A percentile compares a stretch with the other conserved stretches of the same genome.
phyloP scores from a whole-genome alignment of 2,329 filamentous ascomycete species.

The Clathrospora elynae region DNA sequence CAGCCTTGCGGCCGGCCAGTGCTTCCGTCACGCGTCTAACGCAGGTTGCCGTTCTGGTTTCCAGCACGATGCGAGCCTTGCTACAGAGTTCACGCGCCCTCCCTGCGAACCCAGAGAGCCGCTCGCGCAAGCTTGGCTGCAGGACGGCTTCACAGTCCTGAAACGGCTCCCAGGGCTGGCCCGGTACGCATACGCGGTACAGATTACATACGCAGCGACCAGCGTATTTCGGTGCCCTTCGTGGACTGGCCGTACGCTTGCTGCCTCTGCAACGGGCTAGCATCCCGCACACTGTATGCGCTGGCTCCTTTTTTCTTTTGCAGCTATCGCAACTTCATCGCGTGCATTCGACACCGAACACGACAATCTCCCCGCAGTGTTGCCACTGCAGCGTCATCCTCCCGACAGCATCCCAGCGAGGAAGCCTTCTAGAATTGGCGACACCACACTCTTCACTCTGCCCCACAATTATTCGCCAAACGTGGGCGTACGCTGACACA shows the following conservation, averaged over 20 bases:
- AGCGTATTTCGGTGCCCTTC: constrained; percentile 1
- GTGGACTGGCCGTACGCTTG: constrained; percentile 2
- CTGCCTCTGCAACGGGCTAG: constrained; percentile 2
- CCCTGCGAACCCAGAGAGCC: constrained; percentile 19
- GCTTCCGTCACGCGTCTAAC: not conserved
- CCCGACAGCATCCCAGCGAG: constrained; percentile 13
- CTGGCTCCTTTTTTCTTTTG: constrained; percentile 5
- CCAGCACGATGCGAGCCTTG: too few species aligned
- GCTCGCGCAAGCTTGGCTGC: constrained; percentile 22
- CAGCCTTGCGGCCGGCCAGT: constrained; percentile 6
- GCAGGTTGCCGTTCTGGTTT: constrained; percentile 1
- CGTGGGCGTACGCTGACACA: too few species aligned
- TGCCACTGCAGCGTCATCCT: constrained; percentile 23
- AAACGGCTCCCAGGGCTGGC: constrained; percentile 20
- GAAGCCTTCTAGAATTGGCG: constrained; percentile 17
- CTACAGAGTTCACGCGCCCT: constrained; percentile 9
- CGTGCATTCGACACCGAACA: not conserved
- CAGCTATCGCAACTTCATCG: not conserved
- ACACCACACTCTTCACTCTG: not conserved
- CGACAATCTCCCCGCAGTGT: constrained; percentile 3
- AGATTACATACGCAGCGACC: constrained; percentile 11
- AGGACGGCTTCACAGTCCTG: constrained; percentile 16
- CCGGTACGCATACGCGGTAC: constrained; percentile 10
- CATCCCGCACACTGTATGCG: constrained; percentile 5
- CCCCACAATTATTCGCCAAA: too few species aligned